Evolutionary conservation across 257 asterid genomes (phyloP), one percentile per base, ranked within the genome.

Genomic region (Vinca minor): DNA sequence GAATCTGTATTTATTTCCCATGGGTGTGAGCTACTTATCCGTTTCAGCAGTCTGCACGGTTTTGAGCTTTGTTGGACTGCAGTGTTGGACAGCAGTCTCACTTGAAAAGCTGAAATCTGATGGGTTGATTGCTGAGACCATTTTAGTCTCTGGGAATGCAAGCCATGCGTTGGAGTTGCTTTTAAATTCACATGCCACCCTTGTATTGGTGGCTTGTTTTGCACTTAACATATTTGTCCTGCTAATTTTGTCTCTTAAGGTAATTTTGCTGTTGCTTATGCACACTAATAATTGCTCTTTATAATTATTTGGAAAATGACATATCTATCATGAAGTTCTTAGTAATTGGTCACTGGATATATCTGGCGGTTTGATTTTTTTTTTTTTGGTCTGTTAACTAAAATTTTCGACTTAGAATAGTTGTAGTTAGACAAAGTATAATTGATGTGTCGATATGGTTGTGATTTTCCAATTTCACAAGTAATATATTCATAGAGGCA

Each of bases 1-100:
- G 67, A 75, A 69, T 68, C 66, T 49, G 49, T 72, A 69, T 59
- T 55, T 73, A 67, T 72, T 71, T 67, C 63, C 83, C 79, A 91
- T 91, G 97, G 96, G 94, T 76, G 80, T 80, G 73, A 84, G 79
- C 72, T 68, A 81, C 79, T 76, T 91, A 73, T 84, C 91, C 47
- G 44, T 85, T 73, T 87, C 96, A 44, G 87, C 64, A 65, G 82
- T 76, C 78, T 84, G 87, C 75, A 82, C 95, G n/a, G 54, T 67
- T 46, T 63, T 80, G 78, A 85, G 91, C 74, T 77, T 85, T 73
- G 86, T 76, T 17, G 91, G 96, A 63, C 86, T 91, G 66, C 95
- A 81, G 59, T 84, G 78, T 69, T 91, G 95, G 96, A 80, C 84
- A 28, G 87, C 81, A 66, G 49, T 77, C 59, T 84, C 91, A 3